Evolutionary conservation across 2,329 filamentous ascomycete species (phyloP), one percentile per base, ranked within the genome.

Genomic region (Sordariomycetes sp.): DNA sequence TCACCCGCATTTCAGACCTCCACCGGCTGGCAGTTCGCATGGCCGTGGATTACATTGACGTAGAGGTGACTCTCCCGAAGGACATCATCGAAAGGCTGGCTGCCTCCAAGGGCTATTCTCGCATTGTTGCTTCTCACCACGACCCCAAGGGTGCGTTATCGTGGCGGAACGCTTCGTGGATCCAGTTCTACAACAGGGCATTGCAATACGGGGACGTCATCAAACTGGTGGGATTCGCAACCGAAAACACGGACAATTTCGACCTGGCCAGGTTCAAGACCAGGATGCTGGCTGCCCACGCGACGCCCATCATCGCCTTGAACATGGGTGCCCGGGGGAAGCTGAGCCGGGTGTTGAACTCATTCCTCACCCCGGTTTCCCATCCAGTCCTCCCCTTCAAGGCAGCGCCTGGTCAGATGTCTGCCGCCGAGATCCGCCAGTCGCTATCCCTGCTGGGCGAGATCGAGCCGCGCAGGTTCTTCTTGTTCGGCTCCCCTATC

Each of bases 91-190:
- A 86, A 53, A 76, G 81, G 16, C 79, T 96, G 3, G 79, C 82
- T 0, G 82, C 86, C 58, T 71, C 71, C 6, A 88, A 89, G 69
- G 86, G 87, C 2, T 79, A 81, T 62, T 90, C 90, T 1, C 87
- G 85, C 61, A 89, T 99, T 67, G 96, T 99, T 65, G 91, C 93
- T 10, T 99, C 94, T 0, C 93, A 99, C 69, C 94, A 99, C 69
- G 94, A 99, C 69, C 89, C 91, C 0, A 74, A 81, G 59, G 87
- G 87, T 10, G 77, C 79, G 24, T 76, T 97, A 20, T 93, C 89
- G 1, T 99, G 94, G 94, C 85, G 79, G 62, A 92, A 95, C 64
- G 90, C 89, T n/a, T 90, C 89, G 0, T 99, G 94, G 93, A 85
- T 94, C 59, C 81, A 86, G 32, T 87, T 85, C 72, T 97, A 96